phyloP scores from a whole-genome alignment of 352 stramenopile genomes.

The Phytophthora rubi region DNA sequence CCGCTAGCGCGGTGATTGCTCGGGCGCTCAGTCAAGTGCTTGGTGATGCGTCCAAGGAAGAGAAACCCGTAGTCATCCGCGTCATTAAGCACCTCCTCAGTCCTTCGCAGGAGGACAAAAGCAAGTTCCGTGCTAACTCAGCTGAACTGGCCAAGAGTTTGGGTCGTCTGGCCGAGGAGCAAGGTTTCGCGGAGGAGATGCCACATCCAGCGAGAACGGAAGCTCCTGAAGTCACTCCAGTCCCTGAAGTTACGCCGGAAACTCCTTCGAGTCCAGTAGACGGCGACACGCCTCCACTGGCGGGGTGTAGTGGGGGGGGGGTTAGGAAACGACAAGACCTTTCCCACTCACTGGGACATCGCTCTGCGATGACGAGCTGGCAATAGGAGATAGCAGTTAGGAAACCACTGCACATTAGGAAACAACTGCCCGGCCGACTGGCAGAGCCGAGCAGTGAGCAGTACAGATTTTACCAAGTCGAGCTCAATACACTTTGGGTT shows the following conservation, averaged over 20 bases:
- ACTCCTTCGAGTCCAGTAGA: slow-evolving; percentile 3
- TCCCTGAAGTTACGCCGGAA: not conserved
- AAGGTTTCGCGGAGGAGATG: slow-evolving; percentile 28
- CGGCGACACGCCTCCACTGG: slow-evolving; percentile 22
- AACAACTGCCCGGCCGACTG: too few species aligned
- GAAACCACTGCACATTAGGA: too few species aligned
- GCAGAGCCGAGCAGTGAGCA: too few species aligned
- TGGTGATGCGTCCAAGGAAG: slow-evolving; percentile 38
- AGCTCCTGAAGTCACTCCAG: slow-evolving; percentile 10
- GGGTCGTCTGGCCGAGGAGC: slow-evolving; percentile 23
- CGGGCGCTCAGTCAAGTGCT: slow-evolving; percentile 52
- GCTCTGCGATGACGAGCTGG: too few species aligned
- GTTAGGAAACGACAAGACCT: too few species aligned
- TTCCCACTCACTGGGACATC: too few species aligned
- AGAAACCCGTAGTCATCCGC: slow-evolving; percentile 46
- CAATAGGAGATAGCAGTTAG: too few species aligned
- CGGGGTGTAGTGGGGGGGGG: slow-evolving; percentile 14
- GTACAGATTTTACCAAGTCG: too few species aligned
- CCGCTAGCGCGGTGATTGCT: slow-evolving; percentile 41
- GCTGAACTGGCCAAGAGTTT: slow-evolving; percentile 26
- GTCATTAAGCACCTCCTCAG: slow-evolving; percentile 66
- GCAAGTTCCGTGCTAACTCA: slow-evolving; percentile 28
- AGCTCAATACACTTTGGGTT: too few species aligned
- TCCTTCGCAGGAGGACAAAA: slow-evolving; percentile 23
- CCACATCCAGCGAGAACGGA: not conserved